Conservation (phyloP, 2,329 filamentous ascomycete species). For the Xylariales sp. region DNA sequence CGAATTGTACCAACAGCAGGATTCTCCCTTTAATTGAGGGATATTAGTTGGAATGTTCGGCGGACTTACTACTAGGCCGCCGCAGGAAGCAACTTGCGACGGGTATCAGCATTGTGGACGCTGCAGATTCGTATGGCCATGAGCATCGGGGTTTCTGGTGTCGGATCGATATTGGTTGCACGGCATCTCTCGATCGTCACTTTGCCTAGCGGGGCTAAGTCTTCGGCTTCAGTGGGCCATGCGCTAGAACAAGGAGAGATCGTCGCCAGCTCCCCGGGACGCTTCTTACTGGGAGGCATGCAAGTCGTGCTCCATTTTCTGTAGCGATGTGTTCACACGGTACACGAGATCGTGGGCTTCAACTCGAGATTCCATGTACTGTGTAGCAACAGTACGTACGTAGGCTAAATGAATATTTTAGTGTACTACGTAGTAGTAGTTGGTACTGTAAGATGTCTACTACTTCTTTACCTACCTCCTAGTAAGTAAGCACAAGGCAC, state of each 20-base stretch:
- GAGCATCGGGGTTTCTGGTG: constrained; percentile 37
- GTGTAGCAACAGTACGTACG: neutral
- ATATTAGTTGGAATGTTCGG: constrained; percentile 16
- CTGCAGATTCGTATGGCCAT: constrained; percentile 22
- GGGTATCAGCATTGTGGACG: constrained; percentile 22
- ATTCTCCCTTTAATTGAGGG: constrained; percentile 18
- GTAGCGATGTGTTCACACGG: constrained; percentile 22
- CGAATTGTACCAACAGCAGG: neutral
- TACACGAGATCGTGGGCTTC: constrained; percentile 7
- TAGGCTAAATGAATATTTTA: neutral
- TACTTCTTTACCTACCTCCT: too few species aligned
- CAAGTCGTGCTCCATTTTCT: constrained; percentile 12
- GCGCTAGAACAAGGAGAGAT: constrained; percentile 36
- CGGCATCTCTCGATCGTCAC: constrained; percentile 27
- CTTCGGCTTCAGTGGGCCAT: constrained; percentile 22
- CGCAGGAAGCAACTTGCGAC: constrained; percentile 25
- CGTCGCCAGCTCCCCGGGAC: constrained; percentile 34
- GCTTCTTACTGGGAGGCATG: constrained; percentile 22
- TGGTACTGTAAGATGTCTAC: neutral
- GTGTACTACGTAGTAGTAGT: too few species aligned
- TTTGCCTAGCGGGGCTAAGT: constrained; percentile 9
- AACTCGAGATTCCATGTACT: constrained; percentile 1
- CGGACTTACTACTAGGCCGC: constrained; percentile 5
- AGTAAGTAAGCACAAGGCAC: too few species aligned
- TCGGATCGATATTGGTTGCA: constrained; percentile 32